phyloP scores from a whole-genome alignment of 2,329 filamentous ascomycete genomes.

The Leptographium wingfieldii region DNA sequence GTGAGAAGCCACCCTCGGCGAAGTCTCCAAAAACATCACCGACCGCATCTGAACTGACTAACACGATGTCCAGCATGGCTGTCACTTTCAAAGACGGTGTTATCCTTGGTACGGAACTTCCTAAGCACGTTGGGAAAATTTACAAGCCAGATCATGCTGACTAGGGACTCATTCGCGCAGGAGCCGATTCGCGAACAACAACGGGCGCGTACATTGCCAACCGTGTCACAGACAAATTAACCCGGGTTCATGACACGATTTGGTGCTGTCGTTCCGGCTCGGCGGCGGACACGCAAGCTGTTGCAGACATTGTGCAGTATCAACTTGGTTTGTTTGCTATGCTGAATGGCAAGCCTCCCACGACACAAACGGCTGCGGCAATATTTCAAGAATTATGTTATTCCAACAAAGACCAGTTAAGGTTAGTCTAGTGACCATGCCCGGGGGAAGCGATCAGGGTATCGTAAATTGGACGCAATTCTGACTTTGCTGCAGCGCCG shows the following conservation, averaged over 20 bases:
- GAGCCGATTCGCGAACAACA: constrained; percentile 93
- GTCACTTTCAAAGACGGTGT: constrained; percentile 98
- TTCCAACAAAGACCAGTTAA: constrained; percentile 86
- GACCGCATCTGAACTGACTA: not conserved
- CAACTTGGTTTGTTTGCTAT: constrained; percentile 88
- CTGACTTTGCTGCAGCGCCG: constrained; percentile 50
- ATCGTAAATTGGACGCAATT: no score
- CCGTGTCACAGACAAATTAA: constrained; percentile 98
- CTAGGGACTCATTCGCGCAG: constrained; percentile 24
- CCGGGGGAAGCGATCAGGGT: no score
- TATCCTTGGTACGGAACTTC: constrained; percentile 53
- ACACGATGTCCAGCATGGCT: constrained; percentile 61
- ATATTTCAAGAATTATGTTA: constrained; percentile 99
- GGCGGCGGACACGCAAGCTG: constrained; percentile 92
- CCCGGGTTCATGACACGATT: constrained; percentile 95
- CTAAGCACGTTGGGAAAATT: not conserved
- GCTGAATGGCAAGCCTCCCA: constrained; percentile 78
- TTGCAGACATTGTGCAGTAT: constrained; percentile 96
- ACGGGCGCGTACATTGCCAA: constrained; percentile 98
- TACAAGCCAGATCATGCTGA: not conserved
- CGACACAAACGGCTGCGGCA: constrained; percentile 86
- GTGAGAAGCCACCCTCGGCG: constrained; percentile 32
- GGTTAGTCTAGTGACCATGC: constrained; percentile 38
- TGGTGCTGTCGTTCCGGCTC: constrained; percentile 99
- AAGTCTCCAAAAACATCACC: not conserved